These are phyloP conservation scores for Sonneratia caseolaris DNA, from an alignment of 345 rosid species.

Conservation along the genomic window DNA sequence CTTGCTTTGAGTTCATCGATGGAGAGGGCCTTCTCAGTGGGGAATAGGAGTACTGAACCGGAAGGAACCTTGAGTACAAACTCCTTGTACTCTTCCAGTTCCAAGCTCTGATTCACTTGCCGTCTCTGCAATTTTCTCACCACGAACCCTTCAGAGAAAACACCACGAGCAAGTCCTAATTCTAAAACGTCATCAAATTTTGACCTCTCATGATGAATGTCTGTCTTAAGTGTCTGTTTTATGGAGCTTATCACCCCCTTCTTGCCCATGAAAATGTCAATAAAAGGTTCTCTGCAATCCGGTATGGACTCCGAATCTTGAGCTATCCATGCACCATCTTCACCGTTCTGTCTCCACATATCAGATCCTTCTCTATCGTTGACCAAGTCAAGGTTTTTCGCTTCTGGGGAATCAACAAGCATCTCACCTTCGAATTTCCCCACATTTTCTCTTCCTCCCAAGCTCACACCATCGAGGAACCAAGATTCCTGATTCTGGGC, in stretches of 20 bases:
- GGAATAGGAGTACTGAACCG: constrained; percentile 62
- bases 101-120: constrained; percentile 10
- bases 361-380: constrained; percentile 8
- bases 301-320: background rate
- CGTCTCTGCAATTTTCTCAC: constrained; percentile 35
- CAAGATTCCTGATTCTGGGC: constrained; percentile 12
- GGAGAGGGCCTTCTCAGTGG: constrained; percentile 40
- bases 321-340: background rate
- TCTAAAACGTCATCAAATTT: constrained; percentile 36
- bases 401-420: constrained; percentile 4
- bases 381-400: constrained; percentile 10
- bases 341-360: background rate
- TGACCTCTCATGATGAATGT: constrained; percentile 1
- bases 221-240: constrained; percentile 19
- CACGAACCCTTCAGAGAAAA: constrained; percentile 49
- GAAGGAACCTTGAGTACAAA: constrained; percentile 45
- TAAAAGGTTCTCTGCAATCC: constrained; percentile 12
- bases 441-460: background rate
- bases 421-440: constrained; percentile 7
- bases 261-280: constrained; percentile 26
- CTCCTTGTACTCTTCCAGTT: constrained; percentile 40
- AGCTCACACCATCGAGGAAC: constrained; percentile 15
- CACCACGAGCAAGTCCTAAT: constrained; percentile 26
- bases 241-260: constrained; percentile 32
- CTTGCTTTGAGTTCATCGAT: constrained; percentile 34